Percentiles rank a stretch among this genome's conserved stretches.
phyloP scores from a whole-genome alignment of 768 basidiomycete genomes.

The Leccinellum rugosiceps region DNA sequence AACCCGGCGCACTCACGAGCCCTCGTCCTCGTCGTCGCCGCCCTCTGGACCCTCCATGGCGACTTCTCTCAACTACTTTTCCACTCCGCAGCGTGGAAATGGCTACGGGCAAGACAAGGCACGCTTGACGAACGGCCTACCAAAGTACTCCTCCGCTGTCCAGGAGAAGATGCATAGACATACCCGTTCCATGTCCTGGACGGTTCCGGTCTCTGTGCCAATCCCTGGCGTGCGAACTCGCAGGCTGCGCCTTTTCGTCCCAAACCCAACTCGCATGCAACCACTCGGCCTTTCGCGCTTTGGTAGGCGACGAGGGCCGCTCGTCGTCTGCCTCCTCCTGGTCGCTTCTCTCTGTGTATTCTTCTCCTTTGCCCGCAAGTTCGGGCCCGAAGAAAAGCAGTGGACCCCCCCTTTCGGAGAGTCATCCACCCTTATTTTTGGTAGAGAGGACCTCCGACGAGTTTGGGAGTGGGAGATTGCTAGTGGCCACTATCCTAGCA shows the following conservation, averaged over 20 bases:
- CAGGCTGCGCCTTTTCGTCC: constrained; percentile 53
- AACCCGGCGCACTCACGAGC: constrained; percentile 18
- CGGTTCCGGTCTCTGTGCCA: constrained; percentile 53
- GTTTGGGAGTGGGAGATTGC: constrained; percentile 97
- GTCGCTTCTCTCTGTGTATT: constrained; percentile 47
- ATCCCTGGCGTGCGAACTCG: constrained; percentile 59
- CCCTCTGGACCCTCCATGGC: constrained; percentile 33
- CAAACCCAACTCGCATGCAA: constrained; percentile 60
- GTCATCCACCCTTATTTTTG: constrained; percentile 70
- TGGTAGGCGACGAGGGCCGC: constrained; percentile 54
- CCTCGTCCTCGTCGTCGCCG: constrained; percentile 14
- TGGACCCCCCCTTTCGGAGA: constrained; percentile 62
- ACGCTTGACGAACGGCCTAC: constrained; percentile 42
- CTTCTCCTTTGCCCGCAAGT: constrained; percentile 61
- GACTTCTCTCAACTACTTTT: constrained; percentile 48
- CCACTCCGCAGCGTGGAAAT: constrained; percentile 43
- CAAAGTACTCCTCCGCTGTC: constrained; percentile 53
- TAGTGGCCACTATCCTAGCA: constrained; percentile 92
- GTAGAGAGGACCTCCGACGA: constrained; percentile 74
- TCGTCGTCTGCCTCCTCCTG: constrained; percentile 49
- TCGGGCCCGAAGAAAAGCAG: constrained; percentile 56
- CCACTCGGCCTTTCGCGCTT: constrained; percentile 53
- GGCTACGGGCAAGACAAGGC: constrained; percentile 41
- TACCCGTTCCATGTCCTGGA: constrained; percentile 49
- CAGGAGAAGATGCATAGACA: constrained; percentile 63